Evolutionary conservation across 257 asterid species (phyloP).

Genomic region (Hygrophila difformis): DNA sequence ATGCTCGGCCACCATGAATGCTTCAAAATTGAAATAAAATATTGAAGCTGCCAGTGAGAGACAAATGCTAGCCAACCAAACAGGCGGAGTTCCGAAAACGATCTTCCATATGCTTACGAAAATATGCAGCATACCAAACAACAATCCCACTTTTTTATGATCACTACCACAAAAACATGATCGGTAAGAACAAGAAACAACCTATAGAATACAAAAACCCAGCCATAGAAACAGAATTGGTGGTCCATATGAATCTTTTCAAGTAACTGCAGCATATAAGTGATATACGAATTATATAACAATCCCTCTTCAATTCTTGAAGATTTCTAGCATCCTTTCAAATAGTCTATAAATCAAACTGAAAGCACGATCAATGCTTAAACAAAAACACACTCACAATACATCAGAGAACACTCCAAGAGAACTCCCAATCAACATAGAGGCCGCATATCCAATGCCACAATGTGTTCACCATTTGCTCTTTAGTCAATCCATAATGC

Average conservation of each 20-base stretch:
- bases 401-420: conserved; percentile 74
- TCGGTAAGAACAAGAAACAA: not conserved
- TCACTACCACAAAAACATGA: conserved; percentile 51
- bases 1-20: conserved; percentile 86
- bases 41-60: conserved; percentile 69
- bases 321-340: not conserved
- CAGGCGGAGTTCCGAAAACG: conserved; percentile 31
- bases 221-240: not conserved
- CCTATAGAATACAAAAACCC: not conserved
- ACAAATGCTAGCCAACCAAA: conserved; percentile 57
- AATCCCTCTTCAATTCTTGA: not conserved
- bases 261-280: conserved; percentile 1
- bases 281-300: too few species aligned
- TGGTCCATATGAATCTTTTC: too few species aligned
- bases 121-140: conserved; percentile 62
- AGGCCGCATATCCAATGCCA: conserved; percentile 51
- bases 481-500: conserved; percentile 54
- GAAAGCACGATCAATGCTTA: conserved; percentile 2
- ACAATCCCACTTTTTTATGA: conserved; percentile 59
- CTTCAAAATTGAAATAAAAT: conserved; percentile 68
- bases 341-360: not conserved
- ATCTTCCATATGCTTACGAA: conserved; percentile 51
- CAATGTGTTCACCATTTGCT: conserved; percentile 47
- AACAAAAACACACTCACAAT: conserved; percentile 42
- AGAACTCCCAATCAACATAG: conserved; percentile 53